These are phyloP conservation scores for Diddensiella transvaalensis DNA, from an alignment of 805 yeast species.

Conservation along the genomic window DNA sequence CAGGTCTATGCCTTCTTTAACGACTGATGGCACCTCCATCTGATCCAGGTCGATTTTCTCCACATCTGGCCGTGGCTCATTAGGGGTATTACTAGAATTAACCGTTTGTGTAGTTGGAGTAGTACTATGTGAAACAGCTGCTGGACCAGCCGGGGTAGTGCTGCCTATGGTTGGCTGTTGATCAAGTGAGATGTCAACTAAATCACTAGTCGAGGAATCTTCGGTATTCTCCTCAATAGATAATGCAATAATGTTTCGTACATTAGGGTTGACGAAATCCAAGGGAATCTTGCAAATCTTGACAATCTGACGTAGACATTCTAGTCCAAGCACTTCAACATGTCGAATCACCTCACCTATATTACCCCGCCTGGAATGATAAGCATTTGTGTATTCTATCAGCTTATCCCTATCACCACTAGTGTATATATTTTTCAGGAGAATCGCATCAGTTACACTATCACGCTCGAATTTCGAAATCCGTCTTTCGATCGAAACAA, in stretches of 20 bases:
- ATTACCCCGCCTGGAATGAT: constrained; percentile 18
- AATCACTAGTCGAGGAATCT: neutral
- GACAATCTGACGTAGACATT: constrained; percentile 37
- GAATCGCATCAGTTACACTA: constrained; percentile 57
- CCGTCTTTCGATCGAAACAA: constrained; percentile 32
- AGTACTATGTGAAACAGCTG: neutral
- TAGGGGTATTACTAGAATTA: neutral
- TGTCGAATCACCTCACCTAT: constrained; percentile 40
- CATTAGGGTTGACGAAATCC: constrained; percentile 15
- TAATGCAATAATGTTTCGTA: constrained; percentile 12
- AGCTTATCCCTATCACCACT: constrained; percentile 19
- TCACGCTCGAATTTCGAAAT: constrained; percentile 42
- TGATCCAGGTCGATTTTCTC: constrained; percentile 10
- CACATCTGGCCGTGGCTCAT: neutral
- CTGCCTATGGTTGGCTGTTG: too few species aligned
- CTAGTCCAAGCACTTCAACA: constrained; percentile 52
- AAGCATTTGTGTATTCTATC: constrained; percentile 19
- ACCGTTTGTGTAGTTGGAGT: neutral
- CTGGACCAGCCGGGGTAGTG: too few species aligned
- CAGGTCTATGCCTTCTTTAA: constrained; percentile 50
- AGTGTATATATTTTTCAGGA: constrained; percentile 45
- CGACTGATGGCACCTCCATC: constrained; percentile 34
- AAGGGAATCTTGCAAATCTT: constrained; percentile 29
- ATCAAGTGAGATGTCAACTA: neutral
- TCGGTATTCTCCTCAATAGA: constrained; percentile 5